Conservation (phyloP, 208 protist genomes). For the Trypanosoma theileri region DNA sequence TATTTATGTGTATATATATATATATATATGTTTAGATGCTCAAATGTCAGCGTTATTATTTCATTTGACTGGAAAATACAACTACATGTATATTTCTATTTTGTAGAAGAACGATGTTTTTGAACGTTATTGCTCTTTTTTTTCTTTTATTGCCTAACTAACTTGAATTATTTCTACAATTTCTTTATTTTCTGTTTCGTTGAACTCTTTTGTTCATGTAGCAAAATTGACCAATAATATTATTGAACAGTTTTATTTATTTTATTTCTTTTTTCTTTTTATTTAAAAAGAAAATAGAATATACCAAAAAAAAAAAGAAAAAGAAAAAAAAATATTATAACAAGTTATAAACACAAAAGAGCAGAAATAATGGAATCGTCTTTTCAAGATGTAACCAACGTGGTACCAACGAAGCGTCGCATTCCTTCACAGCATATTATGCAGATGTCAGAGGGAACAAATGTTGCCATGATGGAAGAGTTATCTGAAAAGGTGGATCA, state of each 20-base stretch:
- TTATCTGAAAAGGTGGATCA: conserved; percentile 21
- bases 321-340: neutral
- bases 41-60: too few species aligned
- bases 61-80: too few species aligned
- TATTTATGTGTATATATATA: too few species aligned
- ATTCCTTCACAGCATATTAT: neutral
- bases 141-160: neutral
- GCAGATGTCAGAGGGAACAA: conserved; percentile 2
- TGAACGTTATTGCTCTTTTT: neutral
- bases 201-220: neutral
- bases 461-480: conserved; percentile 5
- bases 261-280: conserved; percentile 13
- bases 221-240: conserved; percentile 3
- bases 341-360: neutral
- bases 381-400: conserved; percentile 30
- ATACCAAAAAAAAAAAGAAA: neutral
- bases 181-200: neutral
- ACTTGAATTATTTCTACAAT: neutral
- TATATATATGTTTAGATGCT: too few species aligned
- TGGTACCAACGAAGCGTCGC: conserved; percentile 14
- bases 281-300: conserved; percentile 9
- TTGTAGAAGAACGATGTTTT: neutral
- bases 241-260: neutral
- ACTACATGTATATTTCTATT: conserved; percentile 2
- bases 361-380: neutral